Percentiles rank a stretch among this genome's conserved stretches.
Conservation (phyloP, 2,329 filamentous ascomycete genomes). For the Alternaria conjuncta region DNA sequence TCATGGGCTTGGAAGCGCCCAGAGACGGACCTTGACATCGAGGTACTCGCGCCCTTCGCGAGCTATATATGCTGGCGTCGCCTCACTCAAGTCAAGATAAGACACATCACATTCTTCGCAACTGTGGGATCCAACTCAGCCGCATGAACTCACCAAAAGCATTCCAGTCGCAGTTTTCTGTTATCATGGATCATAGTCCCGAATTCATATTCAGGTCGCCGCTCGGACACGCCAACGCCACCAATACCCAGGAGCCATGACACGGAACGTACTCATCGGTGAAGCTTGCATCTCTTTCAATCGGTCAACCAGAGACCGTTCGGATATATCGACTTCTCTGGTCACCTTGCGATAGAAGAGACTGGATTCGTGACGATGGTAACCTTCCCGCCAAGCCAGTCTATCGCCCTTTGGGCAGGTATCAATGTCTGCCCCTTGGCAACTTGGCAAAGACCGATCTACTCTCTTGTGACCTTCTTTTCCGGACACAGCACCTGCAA, state of each 20-base stretch:
- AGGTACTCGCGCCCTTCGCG: slow-evolving; percentile 4
- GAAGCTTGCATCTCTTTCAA: neutral
- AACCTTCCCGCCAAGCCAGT: slow-evolving; percentile 26
- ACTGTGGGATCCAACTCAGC: neutral
- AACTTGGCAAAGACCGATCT: slow-evolving; percentile 23
- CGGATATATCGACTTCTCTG: neutral
- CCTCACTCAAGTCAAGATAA: neutral
- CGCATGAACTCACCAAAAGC: neutral
- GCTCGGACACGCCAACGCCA: neutral
- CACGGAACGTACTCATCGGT: neutral
- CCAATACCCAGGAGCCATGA: neutral
- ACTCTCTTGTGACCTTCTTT: slow-evolving; percentile 42
- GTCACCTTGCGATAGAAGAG: neutral
- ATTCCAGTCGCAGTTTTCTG: neutral
- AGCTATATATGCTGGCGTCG: neutral
- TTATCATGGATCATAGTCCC: neutral
- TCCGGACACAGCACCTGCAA: slow-evolving; percentile 32
- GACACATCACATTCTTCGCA: neutral
- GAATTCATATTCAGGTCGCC: neutral
- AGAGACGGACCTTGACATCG: slow-evolving; percentile 1
- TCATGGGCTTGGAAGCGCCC: neutral
- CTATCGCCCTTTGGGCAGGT: slow-evolving; percentile 39
- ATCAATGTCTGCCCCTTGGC: slow-evolving; percentile 34
- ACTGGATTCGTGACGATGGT: neutral
- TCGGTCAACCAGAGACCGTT: neutral